Evolutionary conservation across 768 basidiomycete genomes (phyloP), one percentile per base, ranked within the genome.

Genomic region (Russula ochroleuca): DNA sequence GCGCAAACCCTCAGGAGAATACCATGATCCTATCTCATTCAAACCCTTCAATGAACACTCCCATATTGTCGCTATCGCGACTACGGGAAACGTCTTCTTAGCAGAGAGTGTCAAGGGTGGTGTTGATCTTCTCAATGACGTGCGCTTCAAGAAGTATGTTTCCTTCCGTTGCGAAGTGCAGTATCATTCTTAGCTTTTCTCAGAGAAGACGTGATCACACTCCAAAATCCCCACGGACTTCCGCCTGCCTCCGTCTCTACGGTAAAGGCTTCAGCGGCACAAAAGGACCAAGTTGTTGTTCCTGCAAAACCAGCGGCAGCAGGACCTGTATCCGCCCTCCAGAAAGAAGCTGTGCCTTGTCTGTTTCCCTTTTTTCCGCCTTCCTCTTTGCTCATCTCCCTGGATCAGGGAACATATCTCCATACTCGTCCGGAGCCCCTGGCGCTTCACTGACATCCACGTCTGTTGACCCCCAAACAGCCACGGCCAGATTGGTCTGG

Each of bases 11-110:
- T 85, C 92, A 28, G 90, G 90, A 43, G 90, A 94, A 74, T 84
- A 92, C 14, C 88, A 97, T 73, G 97, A 99, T 73, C 97, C 97
- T 0, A 94, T 99, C 49, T 93, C 94, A 3, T 99, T 96, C 83
- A 98, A 98, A 73, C 89, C 92, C 2, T 97, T 99, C 81, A 94
- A 83, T 72, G 89, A 96, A 66, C 96, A 98, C 73, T 95, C 96
- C 1, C 91, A 98, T 72, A 91, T 99, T 60, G 91, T 94, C 41
- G 90, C 92, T 47, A 86, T 97, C 68, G 86, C 87, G 7, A 88
- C 85, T 0, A 94, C 93, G 0, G 94, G 94, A 17, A 97, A 97
- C 72, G 94, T 98, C 15, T 98, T 90, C 74, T 80, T 95, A 19
- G 88, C 89, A 9, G 97, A 98, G 52, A 96, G 94, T 69, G 79